Evolutionary conservation across 2,329 filamentous ascomycete species (phyloP), one percentile per base, ranked within the genome.

Genomic region (Clarireedia hainanense): DNA sequence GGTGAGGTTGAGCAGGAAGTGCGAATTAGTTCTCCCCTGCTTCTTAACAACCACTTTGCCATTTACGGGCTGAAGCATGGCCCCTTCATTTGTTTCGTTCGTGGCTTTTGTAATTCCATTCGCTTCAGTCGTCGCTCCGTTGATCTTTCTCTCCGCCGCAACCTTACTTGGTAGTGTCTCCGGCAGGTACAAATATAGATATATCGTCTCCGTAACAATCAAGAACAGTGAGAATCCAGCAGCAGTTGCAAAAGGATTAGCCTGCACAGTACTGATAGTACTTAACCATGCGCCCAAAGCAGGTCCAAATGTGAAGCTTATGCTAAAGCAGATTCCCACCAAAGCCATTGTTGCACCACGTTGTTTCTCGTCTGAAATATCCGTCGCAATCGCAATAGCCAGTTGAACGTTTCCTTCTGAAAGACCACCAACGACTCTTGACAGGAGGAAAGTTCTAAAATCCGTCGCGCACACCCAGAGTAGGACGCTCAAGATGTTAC

Each of bases 351-450:
- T 96, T 20, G 89, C 84, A 23, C 92, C 90, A 27, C 94, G 83
- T 66, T 86, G 87, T 56, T 81, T 80, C 64, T 92, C 87, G 65
- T 95, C 91, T 45, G 89, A 95, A 62, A 99, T 91, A 70, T 99
- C 94, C 40, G 92, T 94, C 17, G 94, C 94, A 70, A 99, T 97
- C 43, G 94, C 92, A 60, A 92, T 94, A 4, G 94, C 92, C 14
- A 99, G 79, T 75, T 99, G 94, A 2, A 99, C 89, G 65, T 99
- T 99, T 60, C 94, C 94, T 74, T 99, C 94, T 56, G 91, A 96
- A 61, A 99, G 73, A 0, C 94, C 94, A 24, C 94, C 94, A 0
- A 99, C 89, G 2, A 99, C 75, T 50, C 94, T 84, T 64, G 90
- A 95, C n/a, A 91, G 88, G 30, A 99, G 79, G 69, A 99, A 99